Conservation (phyloP, 495 filamentous ascomycete species). For the Aspergillus cavernicola region DNA sequence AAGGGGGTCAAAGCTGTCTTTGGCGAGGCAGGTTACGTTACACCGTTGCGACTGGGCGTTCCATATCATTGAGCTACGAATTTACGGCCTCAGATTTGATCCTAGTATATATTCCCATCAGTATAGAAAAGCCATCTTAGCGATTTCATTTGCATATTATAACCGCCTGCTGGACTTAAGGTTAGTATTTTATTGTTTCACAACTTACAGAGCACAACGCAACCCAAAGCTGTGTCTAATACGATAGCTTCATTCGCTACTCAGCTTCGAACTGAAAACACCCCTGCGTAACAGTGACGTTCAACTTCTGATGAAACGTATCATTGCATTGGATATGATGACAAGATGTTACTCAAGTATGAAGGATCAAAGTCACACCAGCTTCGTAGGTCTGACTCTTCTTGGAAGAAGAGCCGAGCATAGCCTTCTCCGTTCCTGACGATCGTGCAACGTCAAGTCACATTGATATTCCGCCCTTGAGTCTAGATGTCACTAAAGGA, state of each 20-base stretch:
- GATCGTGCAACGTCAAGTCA: neutral
- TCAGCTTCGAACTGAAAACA: neutral
- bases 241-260: neutral
- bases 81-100: neutral
- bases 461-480: neutral
- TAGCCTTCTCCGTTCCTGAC: neutral
- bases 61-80: slow-evolving; percentile 5
- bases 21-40: slow-evolving; percentile 7
- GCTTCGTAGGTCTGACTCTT: too few relatives aligned
- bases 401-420: neutral
- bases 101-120: too few relatives aligned
- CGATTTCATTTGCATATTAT: neutral
- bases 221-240: neutral
- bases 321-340: neutral
- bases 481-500: neutral
- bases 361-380: too few relatives aligned
- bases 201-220: neutral
- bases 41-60: slow-evolving; percentile 4
- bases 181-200: neutral
- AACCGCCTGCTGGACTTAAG: neutral
- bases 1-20: slow-evolving; percentile 10
- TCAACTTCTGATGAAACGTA: too few relatives aligned
- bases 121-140: too few relatives aligned
- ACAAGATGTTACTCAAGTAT: neutral
- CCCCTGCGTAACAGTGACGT: too few relatives aligned